Percentiles rank a stretch among this genome's conserved stretches.
Conservation (phyloP, 2,329 filamentous ascomycete species). For the Atkinsonella texensis region DNA sequence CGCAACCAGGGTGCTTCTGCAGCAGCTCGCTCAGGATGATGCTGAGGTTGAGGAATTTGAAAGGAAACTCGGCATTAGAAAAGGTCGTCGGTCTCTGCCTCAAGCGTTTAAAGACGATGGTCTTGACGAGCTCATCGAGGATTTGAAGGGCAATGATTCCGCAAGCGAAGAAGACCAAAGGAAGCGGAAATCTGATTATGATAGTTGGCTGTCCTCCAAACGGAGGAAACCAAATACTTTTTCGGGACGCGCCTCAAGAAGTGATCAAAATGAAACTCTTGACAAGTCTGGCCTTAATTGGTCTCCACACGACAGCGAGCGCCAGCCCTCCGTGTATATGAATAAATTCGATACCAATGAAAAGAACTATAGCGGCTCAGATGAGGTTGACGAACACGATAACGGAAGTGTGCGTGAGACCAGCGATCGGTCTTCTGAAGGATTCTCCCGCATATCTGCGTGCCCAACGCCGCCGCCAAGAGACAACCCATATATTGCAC, state of each 20-base stretch:
- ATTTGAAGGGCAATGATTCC: slow-evolving; percentile 36
- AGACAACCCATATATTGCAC: slow-evolving; percentile 86
- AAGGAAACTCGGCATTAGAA: slow-evolving; percentile 72
- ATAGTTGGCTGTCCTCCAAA: slow-evolving; percentile 49
- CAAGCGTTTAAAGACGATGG: slow-evolving; percentile 73
- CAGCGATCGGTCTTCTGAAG: slow-evolving; percentile 24
- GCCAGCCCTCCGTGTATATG: neutral
- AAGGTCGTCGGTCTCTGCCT: slow-evolving; percentile 60
- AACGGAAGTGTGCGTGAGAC: slow-evolving; percentile 1
- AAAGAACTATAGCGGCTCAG: neutral
- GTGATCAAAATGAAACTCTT: neutral
- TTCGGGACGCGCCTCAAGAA: slow-evolving; percentile 5
- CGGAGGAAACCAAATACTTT: slow-evolving; percentile 20
- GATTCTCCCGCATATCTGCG: slow-evolving; percentile 23
- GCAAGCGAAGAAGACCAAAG: slow-evolving; percentile 45
- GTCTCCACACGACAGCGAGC: neutral
- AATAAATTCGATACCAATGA: neutral
- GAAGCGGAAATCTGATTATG: slow-evolving; percentile 47
- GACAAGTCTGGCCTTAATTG: neutral
- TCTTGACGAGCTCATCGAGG: slow-evolving; percentile 64
- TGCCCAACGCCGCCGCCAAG: slow-evolving; percentile 35
- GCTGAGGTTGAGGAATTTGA: slow-evolving; percentile 80
- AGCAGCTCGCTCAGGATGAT: slow-evolving; percentile 65
- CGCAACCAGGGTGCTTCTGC: slow-evolving; percentile 19
- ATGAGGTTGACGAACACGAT: neutral